phyloP scores from a whole-genome alignment of 106 monocot genomes.

The Alisma plantagoaquatica region DNA sequence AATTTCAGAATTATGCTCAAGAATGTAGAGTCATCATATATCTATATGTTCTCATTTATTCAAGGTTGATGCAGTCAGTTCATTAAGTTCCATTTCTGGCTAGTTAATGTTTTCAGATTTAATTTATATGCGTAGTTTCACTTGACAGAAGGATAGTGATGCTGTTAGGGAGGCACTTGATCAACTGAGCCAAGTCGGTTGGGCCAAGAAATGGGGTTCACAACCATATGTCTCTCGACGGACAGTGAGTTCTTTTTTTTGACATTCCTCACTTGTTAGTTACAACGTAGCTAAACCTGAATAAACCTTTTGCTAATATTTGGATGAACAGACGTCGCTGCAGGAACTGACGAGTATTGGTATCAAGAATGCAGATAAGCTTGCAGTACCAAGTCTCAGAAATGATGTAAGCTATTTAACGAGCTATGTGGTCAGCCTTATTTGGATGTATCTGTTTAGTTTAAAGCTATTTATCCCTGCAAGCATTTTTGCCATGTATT shows the following conservation, averaged over 20 bases:
- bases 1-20: background rate
- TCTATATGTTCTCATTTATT: background rate
- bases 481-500: background rate
- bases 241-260: slow-evolving; percentile 58
- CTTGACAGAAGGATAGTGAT: slow-evolving; percentile 65
- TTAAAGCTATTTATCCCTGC: background rate
- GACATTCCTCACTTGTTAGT: no score
- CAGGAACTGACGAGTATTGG: slow-evolving; percentile 85
- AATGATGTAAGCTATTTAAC: slow-evolving; percentile 83
- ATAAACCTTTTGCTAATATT: background rate
- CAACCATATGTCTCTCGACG: slow-evolving; percentile 96
- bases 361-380: slow-evolving; percentile 93
- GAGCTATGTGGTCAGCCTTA: no score
- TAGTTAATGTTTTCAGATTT: background rate
- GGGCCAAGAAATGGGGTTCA: slow-evolving; percentile 93
- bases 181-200: slow-evolving; percentile 59
- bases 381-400: slow-evolving; percentile 91
- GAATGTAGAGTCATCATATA: background rate
- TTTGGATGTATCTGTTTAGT: no score
- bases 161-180: slow-evolving; percentile 71
- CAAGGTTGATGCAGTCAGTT: background rate
- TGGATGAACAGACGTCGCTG: slow-evolving; percentile 59
- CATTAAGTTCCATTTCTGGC: background rate
- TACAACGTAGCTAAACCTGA: background rate
- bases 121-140: background rate